Conservation (phyloP, 805 yeast genomes). For the Isabelozyma heimii region DNA sequence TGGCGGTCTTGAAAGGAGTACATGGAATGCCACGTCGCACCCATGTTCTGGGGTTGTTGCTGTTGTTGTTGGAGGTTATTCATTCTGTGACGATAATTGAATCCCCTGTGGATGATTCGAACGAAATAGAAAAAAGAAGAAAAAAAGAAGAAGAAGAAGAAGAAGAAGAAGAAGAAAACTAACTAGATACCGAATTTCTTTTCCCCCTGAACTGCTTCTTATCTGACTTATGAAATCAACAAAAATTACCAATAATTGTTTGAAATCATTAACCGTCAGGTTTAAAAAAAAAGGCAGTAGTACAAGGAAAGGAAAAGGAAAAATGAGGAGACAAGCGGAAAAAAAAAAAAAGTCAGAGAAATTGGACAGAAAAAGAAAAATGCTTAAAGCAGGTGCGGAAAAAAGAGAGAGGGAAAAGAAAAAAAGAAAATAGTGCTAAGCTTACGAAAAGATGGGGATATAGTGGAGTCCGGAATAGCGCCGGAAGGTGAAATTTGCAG, state of each 20-base stretch:
- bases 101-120: too few relatives aligned
- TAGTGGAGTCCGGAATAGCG: too few relatives aligned
- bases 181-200: too few relatives aligned
- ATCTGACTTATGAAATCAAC: not conserved
- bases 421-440: not conserved
- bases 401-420: not conserved
- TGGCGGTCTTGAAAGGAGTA: conserved; percentile 34
- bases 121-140: too few relatives aligned
- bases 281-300: too few relatives aligned
- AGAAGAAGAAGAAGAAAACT: too few relatives aligned
- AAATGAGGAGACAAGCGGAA: not conserved
- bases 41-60: conserved; percentile 2
- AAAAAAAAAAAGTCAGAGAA: not conserved
- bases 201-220: too few relatives aligned
- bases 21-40: conserved; percentile 21
- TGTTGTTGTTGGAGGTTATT: conserved; percentile 7
- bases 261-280: not conserved
- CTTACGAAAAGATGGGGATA: not conserved
- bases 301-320: not conserved
- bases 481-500: too few relatives aligned
- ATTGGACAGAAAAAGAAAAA: not conserved
- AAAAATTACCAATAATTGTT: too few relatives aligned
- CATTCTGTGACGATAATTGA: conserved; percentile 4
- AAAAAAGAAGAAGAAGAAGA: too few relatives aligned
- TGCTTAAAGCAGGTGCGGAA: not conserved